A percentile compares a stretch with the other conserved stretches of the same genome.
Conservation (phyloP, 169 alveolate genomes). For the Babesia ovata region DNA sequence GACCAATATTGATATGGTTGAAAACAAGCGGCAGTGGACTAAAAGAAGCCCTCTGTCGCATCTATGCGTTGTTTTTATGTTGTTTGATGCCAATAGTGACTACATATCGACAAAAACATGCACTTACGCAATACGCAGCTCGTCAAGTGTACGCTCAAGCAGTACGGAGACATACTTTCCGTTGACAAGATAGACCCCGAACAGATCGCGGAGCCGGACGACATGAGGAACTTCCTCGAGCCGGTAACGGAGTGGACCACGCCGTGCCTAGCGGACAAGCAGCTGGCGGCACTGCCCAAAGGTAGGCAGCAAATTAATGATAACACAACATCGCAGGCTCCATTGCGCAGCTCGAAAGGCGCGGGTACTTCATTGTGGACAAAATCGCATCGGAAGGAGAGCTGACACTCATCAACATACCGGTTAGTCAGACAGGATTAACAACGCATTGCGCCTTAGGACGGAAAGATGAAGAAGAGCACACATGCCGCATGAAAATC, state of each 20-base stretch:
- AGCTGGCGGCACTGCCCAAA: conserved; percentile 66
- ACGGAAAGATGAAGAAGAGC: conserved; percentile 62
- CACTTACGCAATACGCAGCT: conserved; percentile 49
- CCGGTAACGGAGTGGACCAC: conserved; percentile 78
- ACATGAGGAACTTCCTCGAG: conserved; percentile 56
- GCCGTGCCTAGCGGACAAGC: conserved; percentile 83
- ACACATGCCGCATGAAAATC: too few species aligned
- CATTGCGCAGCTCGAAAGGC: conserved; percentile 94
- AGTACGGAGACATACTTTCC: conserved; percentile 92
- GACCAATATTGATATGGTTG: too few species aligned
- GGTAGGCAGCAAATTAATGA: conserved; percentile 17
- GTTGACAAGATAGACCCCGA: conserved; percentile 90
- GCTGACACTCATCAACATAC: conserved; percentile 87
- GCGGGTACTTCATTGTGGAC: conserved; percentile 96
- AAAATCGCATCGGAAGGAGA: conserved; percentile 67
- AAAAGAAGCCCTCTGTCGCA: too few species aligned
- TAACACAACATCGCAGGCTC: conserved; percentile 72
- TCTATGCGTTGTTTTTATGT: too few species aligned
- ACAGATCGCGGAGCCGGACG: conserved; percentile 72
- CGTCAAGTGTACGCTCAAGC: conserved; percentile 82
- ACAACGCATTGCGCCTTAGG: conserved; percentile 14
- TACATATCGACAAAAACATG: too few species aligned
- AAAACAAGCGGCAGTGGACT: too few species aligned
- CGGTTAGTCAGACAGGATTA: conserved; percentile 82
- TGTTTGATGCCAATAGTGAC: too few species aligned